Evolutionary conservation across 1,284 basidiomycete genomes (phyloP).

Genomic region (Cutaneotrichosporon dermatis): DNA sequence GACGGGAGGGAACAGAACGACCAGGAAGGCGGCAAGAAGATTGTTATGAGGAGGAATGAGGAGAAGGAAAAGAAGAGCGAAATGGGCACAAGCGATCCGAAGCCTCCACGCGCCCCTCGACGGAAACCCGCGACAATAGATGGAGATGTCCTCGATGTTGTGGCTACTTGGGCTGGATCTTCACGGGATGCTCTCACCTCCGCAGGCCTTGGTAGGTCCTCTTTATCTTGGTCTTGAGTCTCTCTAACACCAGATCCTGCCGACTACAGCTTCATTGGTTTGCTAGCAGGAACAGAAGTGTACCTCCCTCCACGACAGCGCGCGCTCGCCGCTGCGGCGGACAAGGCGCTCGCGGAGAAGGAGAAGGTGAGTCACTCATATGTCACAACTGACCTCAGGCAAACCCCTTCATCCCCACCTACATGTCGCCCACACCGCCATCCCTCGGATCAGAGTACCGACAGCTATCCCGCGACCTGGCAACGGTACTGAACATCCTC

Average conservation of each 20-base stretch:
- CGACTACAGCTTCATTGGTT: conserved; percentile 29
- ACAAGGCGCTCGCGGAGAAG: not conserved
- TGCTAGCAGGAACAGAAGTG: conserved; percentile 39
- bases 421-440: conserved; percentile 30
- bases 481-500: conserved; percentile 39
- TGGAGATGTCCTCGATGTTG: conserved; percentile 16
- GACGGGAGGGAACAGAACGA: not conserved
- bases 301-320: conserved; percentile 33
- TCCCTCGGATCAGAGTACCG: conserved; percentile 34
- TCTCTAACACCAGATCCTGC: conserved; percentile 24
- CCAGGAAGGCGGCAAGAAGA: not conserved
- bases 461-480: conserved; percentile 24
- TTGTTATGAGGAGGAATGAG: not conserved
- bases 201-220: conserved; percentile 18
- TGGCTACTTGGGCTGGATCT: conserved; percentile 18
- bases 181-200: conserved; percentile 5
- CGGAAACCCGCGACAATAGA: conserved; percentile 12
- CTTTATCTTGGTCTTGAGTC: no score
- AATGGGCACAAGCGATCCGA: no score
- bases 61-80: not conserved
- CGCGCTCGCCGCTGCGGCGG: conserved; percentile 12
- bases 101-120: not conserved
- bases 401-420: conserved; percentile 36
- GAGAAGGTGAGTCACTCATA: not conserved
- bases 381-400: conserved; percentile 17